phyloP scores from a whole-genome alignment of 495 filamentous ascomycete species.

The Penicillium dipodomyicola region DNA sequence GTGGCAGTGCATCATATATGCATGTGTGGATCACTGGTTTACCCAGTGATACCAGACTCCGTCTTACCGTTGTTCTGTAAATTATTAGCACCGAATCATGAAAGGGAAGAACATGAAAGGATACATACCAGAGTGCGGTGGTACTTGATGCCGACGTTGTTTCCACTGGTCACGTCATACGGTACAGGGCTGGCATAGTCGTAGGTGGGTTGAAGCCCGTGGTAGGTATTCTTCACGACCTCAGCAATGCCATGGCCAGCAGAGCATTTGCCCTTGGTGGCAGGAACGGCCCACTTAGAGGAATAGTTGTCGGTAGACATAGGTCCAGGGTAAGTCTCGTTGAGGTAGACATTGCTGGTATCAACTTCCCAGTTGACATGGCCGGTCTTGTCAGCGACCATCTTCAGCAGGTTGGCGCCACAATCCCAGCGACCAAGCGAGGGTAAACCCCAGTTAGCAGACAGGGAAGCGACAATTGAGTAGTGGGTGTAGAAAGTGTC shows the following conservation, averaged over 20 bases:
- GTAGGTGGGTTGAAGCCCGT: slow-evolving; percentile 32
- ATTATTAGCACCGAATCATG: slow-evolving; percentile 1
- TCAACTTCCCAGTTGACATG: slow-evolving; percentile 54
- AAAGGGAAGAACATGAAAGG: not conserved
- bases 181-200: slow-evolving; percentile 48
- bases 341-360: slow-evolving; percentile 41
- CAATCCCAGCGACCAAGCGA: slow-evolving; percentile 70
- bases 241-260: slow-evolving; percentile 48
- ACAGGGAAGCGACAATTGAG: slow-evolving; percentile 61
- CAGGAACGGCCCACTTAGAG: slow-evolving; percentile 42
- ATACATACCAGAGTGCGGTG: slow-evolving; percentile 20
- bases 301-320: slow-evolving; percentile 36
- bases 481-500: slow-evolving; percentile 71
- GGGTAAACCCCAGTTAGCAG: slow-evolving; percentile 66
- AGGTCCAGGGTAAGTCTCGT: slow-evolving; percentile 50
- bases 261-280: slow-evolving; percentile 39
- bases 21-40: not conserved
- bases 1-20: not conserved
- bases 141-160: slow-evolving; percentile 35
- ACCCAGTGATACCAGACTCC: slow-evolving; percentile 19
- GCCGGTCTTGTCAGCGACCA: slow-evolving; percentile 58
- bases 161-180: slow-evolving; percentile 34
- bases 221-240: slow-evolving; percentile 42
- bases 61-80: slow-evolving; percentile 18
- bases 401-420: slow-evolving; percentile 64